Base-by-base conservation (phyloP, 148 eudicot genomes). In the Fagopyrum homotropicum region DNA sequence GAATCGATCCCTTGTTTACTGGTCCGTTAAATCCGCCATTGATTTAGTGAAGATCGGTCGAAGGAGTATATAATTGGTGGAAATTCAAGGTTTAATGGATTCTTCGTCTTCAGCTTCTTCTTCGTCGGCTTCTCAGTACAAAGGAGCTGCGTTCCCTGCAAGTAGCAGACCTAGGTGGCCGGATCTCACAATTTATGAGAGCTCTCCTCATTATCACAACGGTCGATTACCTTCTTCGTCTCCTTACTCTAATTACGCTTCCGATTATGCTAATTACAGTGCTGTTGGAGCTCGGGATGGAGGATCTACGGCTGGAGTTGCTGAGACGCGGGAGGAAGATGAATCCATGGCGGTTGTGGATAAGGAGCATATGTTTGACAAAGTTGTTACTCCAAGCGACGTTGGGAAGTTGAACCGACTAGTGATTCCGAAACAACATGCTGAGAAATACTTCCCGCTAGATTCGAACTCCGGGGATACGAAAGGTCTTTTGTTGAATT, bases 351-450 rank as follows among this genome's bases (percentile, higher is more conserved):
- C 9, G 64, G 64, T 46, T 40, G 71, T 66, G 71, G 71, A 66
- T 45, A 66, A 35, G 26, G 74, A 72, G 74, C 74, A 72, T 35
- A 47, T 72, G 74, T 82, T 82, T 22, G 56, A 82, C 29, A 82
- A 82, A 35, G 85, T 79, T 51, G 76, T 79, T 59, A 79, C 80
- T 9, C 60, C 70, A 44, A 82, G 80, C 49, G 85, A 82, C 72
- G 72, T 82, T 74, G 74, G 74, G 74, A 82, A 82, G 64, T 78
- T 76, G 52, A 74, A 77, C 29, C 78, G 80, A 0, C 47, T 82
- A 4, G 78, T 79, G 15, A 77, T 82, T 45, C 85, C 85, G 14
- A 82, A 79, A 68, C 77, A 79, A 45, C 76, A 82, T 35, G 85
- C 82, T 2, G 56, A 70, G 49, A 79, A 52, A 75, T 77, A 82